Evolutionary conservation across 768 basidiomycete genomes (phyloP), one percentile per base, ranked within the genome.

Genomic region (Cubamyces lactineus): DNA sequence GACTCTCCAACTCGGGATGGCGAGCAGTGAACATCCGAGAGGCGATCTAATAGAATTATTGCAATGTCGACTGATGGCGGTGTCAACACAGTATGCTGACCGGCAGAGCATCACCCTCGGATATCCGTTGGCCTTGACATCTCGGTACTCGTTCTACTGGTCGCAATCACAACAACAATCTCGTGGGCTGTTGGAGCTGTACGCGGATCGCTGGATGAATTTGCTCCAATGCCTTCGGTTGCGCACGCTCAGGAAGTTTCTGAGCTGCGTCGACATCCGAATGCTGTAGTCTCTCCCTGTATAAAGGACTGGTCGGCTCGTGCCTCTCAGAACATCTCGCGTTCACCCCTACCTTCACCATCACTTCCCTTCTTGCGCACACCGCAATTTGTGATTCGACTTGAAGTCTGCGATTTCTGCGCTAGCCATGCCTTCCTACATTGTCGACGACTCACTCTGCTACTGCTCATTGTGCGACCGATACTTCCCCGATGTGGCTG

Each of bases 381-480:
- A 21, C 48, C 5, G 6, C 49, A 34, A 34, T 4, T 38, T 26
- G 6, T 21, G 4, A 24, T 21, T 11, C 9, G 30, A 6, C 17
- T 48, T 15, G 12, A 26, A 52, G 57, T 45, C 49, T 51, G 57
- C 41, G 57, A 59, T 49, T 51, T 34, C 12, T 11, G 34, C 26
- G 2, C 7, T 45, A 17, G 21, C 26, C 41, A 56, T 51, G 48
- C 58, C 62, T 38, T 38, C 66, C 12, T 49, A 53, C 53, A 60
- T 52, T 51, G 51, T 57, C 43, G 67, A 68, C 48, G 39, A 19
- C 28, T 50, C 41, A 7, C 16, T 63, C 50, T 58, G 59, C 38
- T 75, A 77, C 68, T 77, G 76, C 68, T 69, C 74, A 34, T 65
- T 75, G 24, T 77, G 76, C 66, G 75, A 77, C 58, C 55, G 58